phyloP scores from a whole-genome alignment of 2,329 filamentous ascomycete genomes.

The Paraconiothyrium sp. region DNA sequence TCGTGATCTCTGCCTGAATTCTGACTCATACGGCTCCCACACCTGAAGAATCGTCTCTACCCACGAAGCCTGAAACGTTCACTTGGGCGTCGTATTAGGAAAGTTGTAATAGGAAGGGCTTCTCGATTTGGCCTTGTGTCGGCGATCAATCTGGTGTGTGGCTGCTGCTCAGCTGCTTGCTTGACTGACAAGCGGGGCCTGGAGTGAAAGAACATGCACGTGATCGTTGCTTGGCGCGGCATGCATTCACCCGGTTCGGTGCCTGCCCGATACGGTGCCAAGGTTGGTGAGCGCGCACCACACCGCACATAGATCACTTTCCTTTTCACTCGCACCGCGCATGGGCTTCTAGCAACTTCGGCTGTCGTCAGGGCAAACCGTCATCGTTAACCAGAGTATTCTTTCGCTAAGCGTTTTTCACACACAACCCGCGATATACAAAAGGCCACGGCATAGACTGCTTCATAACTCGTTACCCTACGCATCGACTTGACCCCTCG shows the following conservation, averaged over 20 bases:
- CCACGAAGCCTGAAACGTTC: neutral
- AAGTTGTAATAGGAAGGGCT: neutral
- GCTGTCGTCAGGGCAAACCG: neutral
- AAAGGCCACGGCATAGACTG: neutral
- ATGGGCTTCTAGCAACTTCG: neutral
- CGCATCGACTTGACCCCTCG: neutral
- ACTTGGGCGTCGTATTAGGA: neutral
- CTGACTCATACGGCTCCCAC: neutral
- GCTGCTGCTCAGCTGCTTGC: too few relatives aligned
- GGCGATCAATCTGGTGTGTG: neutral
- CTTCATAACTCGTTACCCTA: neutral
- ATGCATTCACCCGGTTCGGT: conserved; percentile 2
- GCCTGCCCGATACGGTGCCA: neutral
- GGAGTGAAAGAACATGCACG: neutral
- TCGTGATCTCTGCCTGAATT: neutral
- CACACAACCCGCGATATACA: neutral
- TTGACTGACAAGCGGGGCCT: too few relatives aligned
- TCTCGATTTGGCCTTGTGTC: neutral
- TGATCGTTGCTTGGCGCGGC: neutral
- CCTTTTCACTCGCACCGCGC: neutral
- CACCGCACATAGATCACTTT: neutral
- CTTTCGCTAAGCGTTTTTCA: neutral
- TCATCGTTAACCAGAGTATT: neutral
- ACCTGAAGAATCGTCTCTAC: neutral
- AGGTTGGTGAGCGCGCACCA: neutral